A percentile compares a stretch with the other conserved stretches of the same genome.
Conservation (phyloP, 805 yeast species). For the Jamesozyma lodderae region DNA sequence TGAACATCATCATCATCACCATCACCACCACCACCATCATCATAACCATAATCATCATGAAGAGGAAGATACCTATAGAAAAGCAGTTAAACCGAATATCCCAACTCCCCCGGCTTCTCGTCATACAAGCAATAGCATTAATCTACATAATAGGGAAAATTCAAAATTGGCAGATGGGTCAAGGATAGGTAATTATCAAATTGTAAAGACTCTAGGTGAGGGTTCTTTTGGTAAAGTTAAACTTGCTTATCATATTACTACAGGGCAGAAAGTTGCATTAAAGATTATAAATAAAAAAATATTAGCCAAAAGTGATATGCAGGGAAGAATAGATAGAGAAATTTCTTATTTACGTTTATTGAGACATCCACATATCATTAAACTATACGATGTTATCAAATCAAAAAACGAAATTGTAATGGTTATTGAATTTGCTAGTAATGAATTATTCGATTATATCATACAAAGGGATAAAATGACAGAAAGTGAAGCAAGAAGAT, state of each 20-base stretch:
- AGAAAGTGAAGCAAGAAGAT: conserved; percentile 84
- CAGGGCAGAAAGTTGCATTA: conserved; percentile 87
- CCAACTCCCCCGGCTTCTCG: too few relatives aligned
- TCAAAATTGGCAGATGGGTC: conserved; percentile 28
- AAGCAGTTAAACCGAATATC: too few relatives aligned
- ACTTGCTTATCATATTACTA: conserved; percentile 78
- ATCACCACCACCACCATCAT: conserved; percentile 18
- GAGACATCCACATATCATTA: conserved; percentile 94
- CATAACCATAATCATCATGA: conserved; percentile 17
- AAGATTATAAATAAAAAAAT: conserved; percentile 90
- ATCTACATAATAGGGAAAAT: conserved; percentile 3
- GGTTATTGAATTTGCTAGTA: conserved; percentile 95
- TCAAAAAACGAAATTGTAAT: conserved; percentile 91
- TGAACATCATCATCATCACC: conserved; percentile 3
- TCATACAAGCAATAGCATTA: conserved; percentile 2
- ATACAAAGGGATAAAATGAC: conserved; percentile 90
- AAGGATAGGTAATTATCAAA: conserved; percentile 85
- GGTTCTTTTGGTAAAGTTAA: conserved; percentile 97
- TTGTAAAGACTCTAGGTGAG: conserved; percentile 87
- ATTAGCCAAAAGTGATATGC: conserved; percentile 91
- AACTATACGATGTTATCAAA: conserved; percentile 89
- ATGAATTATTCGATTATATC: conserved; percentile 89
- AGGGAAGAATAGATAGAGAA: conserved; percentile 91
- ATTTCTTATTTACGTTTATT: conserved; percentile 78
- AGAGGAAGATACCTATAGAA: too few relatives aligned